These are phyloP conservation scores for Paramyrothecium roridum DNA, from an alignment of 2,329 filamentous ascomycete genomes.

Conservation along the genomic window DNA sequence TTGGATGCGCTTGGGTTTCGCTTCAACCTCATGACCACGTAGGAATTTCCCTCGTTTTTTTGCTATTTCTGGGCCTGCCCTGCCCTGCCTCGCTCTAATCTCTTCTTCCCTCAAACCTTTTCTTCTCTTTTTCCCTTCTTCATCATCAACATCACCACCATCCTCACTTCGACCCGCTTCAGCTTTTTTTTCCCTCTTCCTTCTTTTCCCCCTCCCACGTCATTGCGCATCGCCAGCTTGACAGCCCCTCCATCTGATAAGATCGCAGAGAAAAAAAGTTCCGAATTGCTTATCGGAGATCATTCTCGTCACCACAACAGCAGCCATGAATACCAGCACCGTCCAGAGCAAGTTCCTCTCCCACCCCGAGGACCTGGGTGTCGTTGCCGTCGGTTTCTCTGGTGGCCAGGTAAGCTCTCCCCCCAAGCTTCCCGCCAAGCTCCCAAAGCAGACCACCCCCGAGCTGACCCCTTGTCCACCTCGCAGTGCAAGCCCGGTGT, in stretches of 20 bases:
- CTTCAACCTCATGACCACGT: slow-evolving; percentile 3
- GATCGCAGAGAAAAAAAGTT: slow-evolving; percentile 3
- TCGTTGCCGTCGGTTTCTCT: slow-evolving; percentile 94
- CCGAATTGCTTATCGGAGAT: not conserved
- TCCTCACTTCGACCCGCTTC: too few relatives aligned
- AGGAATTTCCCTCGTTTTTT: not conserved
- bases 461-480: slow-evolving; percentile 4
- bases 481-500: slow-evolving; percentile 82
- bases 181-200: not conserved
- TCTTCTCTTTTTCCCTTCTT: not conserved
- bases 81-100: not conserved
- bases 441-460: not conserved
- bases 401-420: slow-evolving; percentile 75
- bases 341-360: slow-evolving; percentile 73
- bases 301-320: not conserved
- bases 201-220: not conserved
- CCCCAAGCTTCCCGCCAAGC: not conserved
- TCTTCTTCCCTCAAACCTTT: slow-evolving; percentile 4
- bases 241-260: not conserved
- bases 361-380: slow-evolving; percentile 74
- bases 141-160: not conserved
- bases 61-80: slow-evolving; percentile 1
- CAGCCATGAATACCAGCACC: slow-evolving; percentile 49
- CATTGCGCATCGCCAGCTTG: not conserved
- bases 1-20: not conserved